A percentile compares a stretch with the other conserved stretches of the same genome.
Evolutionary conservation across 768 basidiomycete species (phyloP).

Genomic region (Boletus pseudopeckii): DNA sequence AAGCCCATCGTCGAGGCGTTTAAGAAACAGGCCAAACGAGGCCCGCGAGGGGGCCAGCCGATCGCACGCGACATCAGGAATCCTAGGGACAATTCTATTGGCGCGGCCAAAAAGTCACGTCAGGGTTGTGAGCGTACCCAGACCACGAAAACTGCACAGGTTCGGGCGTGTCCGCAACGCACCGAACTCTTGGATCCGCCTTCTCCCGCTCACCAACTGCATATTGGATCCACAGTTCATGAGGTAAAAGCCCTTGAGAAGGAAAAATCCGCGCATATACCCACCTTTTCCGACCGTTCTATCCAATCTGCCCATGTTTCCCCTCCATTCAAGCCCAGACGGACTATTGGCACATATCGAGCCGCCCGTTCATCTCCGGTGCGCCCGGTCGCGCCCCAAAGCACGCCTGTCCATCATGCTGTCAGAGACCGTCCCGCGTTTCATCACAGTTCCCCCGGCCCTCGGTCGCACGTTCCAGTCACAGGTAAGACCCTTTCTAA

Average conservation of each 20-base stretch:
- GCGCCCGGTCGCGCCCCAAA: background rate
- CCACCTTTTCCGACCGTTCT: background rate
- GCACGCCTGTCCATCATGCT: background rate
- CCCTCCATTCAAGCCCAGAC: background rate
- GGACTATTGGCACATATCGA: background rate
- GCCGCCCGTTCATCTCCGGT: conserved; percentile 5
- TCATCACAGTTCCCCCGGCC: conserved; percentile 11
- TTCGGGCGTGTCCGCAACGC: background rate
- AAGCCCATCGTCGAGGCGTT: conserved; percentile 46
- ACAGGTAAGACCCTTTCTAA: conserved; percentile 15
- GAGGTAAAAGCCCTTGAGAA: background rate
- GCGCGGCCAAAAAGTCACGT: background rate
- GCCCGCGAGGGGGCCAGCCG: background rate
- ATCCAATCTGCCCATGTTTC: background rate
- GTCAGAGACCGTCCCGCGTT: background rate
- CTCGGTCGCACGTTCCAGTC: background rate
- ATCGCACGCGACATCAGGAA: background rate
- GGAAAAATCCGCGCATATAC: conserved; percentile 15
- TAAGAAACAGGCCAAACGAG: conserved; percentile 37
- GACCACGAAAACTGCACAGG: background rate
- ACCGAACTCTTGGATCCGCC: background rate
- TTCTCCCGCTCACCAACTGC: background rate
- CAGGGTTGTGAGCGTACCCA: background rate
- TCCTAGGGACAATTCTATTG: background rate
- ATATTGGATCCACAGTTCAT: background rate